Evolutionary conservation across 345 rosid genomes (phyloP).

Genomic region (Eucalyptus albens): DNA sequence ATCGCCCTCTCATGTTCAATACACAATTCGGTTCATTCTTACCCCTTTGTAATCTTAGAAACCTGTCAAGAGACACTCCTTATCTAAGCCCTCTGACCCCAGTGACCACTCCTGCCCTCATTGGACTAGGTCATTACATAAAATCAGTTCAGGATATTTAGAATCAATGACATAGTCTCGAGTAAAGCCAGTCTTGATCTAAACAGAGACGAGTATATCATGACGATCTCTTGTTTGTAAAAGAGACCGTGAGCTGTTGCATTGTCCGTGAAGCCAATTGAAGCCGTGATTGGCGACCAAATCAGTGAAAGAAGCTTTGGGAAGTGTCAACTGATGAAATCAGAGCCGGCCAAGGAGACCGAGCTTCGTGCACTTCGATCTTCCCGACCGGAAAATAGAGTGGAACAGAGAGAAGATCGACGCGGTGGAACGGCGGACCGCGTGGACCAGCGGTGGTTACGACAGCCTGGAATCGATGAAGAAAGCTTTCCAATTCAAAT

Average conservation of each 20-base stretch:
- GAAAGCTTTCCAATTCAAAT: neutral
- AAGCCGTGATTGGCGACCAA: neutral
- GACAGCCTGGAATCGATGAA: neutral
- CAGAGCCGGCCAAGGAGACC: neutral
- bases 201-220: neutral
- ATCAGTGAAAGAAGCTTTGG: neutral
- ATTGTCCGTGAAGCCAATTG: neutral
- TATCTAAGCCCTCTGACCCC: neutral
- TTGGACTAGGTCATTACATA: rapidly evolving
- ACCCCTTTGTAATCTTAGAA: rapidly evolving
- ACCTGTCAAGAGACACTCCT: neutral
- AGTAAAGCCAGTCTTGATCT: neutral
- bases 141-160: too few relatives aligned
- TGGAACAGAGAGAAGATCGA: neutral
- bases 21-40: too few relatives aligned
- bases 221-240: neutral
- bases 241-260: neutral
- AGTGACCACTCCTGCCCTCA: rapidly evolving
- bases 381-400: neutral
- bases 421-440: neutral
- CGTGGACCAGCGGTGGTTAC: neutral
- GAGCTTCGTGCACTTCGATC: neutral
- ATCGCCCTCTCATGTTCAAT: rapidly evolving
- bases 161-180: neutral
- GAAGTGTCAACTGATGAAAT: neutral